phyloP scores from a whole-genome alignment of 2,329 filamentous ascomycete genomes.

The Apiospora sp. region DNA sequence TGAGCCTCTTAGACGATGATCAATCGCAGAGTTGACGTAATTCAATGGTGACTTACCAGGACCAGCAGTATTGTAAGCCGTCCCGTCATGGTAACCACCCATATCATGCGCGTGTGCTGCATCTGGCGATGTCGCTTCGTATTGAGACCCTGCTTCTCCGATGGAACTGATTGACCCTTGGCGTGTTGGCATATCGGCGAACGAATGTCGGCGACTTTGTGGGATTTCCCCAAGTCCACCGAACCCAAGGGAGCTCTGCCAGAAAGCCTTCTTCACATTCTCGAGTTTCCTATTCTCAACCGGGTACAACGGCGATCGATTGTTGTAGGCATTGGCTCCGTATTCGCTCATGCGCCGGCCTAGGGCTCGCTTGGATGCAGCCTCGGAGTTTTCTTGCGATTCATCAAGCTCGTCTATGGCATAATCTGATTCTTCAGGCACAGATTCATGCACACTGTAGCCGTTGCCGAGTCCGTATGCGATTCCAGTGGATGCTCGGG shows the following conservation, averaged over 20 bases:
- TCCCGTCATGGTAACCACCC: slow-evolving; percentile 49
- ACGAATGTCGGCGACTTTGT: slow-evolving; percentile 82
- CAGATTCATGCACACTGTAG: slow-evolving; percentile 65
- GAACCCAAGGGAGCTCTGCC: slow-evolving; percentile 77
- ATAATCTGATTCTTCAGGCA: slow-evolving; percentile 73
- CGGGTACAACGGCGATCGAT: slow-evolving; percentile 49
- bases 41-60: slow-evolving; percentile 47
- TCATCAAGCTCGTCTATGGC: slow-evolving; percentile 79
- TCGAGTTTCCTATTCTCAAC: slow-evolving; percentile 69
- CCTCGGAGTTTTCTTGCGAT: slow-evolving; percentile 56
- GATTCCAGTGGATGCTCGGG: slow-evolving; percentile 64
- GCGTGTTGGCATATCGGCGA: slow-evolving; percentile 73
- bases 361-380: slow-evolving; percentile 52
- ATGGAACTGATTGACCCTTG: slow-evolving; percentile 70
- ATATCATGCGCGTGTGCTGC: slow-evolving; percentile 53
- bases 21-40: slow-evolving; percentile 21
- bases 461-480: slow-evolving; percentile 62
- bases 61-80: slow-evolving; percentile 47
- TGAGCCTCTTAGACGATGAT: slow-evolving; percentile 23
- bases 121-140: slow-evolving; percentile 57
- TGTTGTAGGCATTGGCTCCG: slow-evolving; percentile 54
- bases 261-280: slow-evolving; percentile 72
- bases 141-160: slow-evolving; percentile 56
- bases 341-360: slow-evolving; percentile 66
- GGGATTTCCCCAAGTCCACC: slow-evolving; percentile 67